A percentile compares a stretch with the other conserved stretches of the same genome.
Conservation (phyloP, 805 yeast species). For the Yamadazyma olivae region DNA sequence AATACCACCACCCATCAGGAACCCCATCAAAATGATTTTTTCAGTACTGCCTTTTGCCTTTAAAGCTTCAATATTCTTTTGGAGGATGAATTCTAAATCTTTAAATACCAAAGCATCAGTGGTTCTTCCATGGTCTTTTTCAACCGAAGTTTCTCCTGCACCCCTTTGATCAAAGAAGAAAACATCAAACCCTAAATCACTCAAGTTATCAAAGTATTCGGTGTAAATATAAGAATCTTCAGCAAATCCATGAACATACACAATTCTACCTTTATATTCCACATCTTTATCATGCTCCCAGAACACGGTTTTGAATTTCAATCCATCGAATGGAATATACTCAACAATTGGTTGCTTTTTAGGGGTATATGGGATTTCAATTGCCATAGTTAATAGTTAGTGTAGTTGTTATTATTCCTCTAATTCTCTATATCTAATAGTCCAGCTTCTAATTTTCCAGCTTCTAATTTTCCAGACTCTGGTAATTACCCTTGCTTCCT, state of each 20-base stretch:
- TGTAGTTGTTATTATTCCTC: too few species aligned
- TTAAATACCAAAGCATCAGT: constrained; percentile 53
- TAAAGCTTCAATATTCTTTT: constrained; percentile 31
- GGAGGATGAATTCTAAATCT: constrained; percentile 59
- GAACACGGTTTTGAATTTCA: constrained; percentile 38
- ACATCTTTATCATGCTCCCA: constrained; percentile 37
- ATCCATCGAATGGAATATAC: constrained; percentile 33
- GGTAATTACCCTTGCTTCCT: too few species aligned
- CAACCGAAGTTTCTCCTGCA: constrained; percentile 62
- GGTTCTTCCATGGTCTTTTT: constrained; percentile 51
- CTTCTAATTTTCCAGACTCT: too few species aligned
- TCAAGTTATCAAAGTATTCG: constrained; percentile 51
- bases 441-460: too few species aligned
- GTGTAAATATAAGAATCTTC: constrained; percentile 52
- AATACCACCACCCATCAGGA: constrained; percentile 83
- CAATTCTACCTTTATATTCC: constrained; percentile 48
- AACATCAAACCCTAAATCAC: constrained; percentile 55
- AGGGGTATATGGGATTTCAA: constrained; percentile 32
- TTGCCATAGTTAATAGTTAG: too few species aligned
- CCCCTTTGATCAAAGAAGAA: constrained; percentile 77
- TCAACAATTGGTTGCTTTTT: constrained; percentile 26
- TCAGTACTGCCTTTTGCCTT: constrained; percentile 23
- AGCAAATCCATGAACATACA: constrained; percentile 71
- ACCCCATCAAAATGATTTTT: constrained; percentile 58
- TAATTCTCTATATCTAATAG: too few species aligned